Base-by-base conservation (phyloP, 805 yeast species). In the Suhomyces kilbournensis region DNA sequence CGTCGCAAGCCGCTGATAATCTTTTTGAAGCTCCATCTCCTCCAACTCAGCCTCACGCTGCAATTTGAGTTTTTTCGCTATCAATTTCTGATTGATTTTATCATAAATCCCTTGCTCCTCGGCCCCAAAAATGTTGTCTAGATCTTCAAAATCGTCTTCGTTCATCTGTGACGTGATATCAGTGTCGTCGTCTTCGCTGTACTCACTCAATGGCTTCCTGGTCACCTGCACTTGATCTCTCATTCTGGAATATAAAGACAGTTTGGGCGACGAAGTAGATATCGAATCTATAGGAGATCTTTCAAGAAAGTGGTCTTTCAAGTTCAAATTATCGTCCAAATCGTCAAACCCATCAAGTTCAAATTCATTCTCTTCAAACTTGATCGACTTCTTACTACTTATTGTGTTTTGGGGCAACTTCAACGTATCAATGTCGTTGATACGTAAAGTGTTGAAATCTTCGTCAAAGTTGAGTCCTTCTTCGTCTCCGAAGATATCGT, bases 101-200 rank as follows among this genome's bases (percentile, higher is more conserved):
- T 61, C 53, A 50, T 72, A 69, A 9, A 69, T 63, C 2, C 74
- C 75, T 46, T 68, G 64, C 55, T 70, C 75, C 47, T 70, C 73
- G 46, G 63, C 61, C 14, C 75, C 75, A 56, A 71, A 71, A 10
- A 72, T 66, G 48, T 70, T 65, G 52, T 74, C 78, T 44, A 71
- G 50, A 22, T 69, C 74, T 48, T 70, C 75, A 51, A 66, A 64
- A 28, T 69, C 77, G 1, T 70, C 74, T 25, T 71, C 77, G 48
- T 70, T 64, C 54, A 73, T 59, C 34, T 71, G 70, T 3, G 72
- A 66, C 1, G 78, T 73, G 35, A 66, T 64, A 47, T 72, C 77
- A 0, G 78, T 74, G 30, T 70, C 75, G 39, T 58, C 55, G 4
- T 62, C 70, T 50, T 74, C 78, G 50, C 77, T 70, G 53, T 71